These are phyloP conservation scores for Xylariaceae sp. DNA, from an alignment of 2,329 filamentous ascomycete genomes.

Conservation along the genomic window DNA sequence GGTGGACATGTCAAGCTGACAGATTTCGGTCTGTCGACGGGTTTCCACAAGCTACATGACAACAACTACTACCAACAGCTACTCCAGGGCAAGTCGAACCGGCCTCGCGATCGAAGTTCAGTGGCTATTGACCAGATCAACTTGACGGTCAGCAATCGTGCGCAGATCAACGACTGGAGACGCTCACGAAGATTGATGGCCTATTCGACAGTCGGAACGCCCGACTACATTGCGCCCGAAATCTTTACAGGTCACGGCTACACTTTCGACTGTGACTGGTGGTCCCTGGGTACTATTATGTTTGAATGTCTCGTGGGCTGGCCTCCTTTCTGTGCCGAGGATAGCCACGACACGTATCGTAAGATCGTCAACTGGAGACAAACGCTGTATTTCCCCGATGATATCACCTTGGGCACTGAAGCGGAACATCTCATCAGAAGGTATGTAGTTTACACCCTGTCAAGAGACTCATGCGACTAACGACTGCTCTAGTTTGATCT, in stretches of 20 bases:
- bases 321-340: conserved; percentile 98
- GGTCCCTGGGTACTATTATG: conserved; percentile 98
- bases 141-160: conserved; percentile 93
- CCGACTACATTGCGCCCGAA: conserved; percentile 97
- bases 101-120: conserved; percentile 79
- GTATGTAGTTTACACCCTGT: conserved; percentile 49
- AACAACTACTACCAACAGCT: conserved; percentile 98
- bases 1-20: conserved; percentile 97
- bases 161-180: conserved; percentile 98
- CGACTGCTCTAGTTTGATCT: conserved; percentile 68
- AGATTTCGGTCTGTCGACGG: conserved; percentile 95
- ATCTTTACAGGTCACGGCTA: conserved; percentile 97
- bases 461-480: conserved; percentile 1
- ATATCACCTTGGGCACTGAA: conserved; percentile 82
- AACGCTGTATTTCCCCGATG: conserved; percentile 92
- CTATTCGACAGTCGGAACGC: conserved; percentile 96
- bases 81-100: conserved; percentile 72
- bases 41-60: conserved; percentile 96
- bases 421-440: conserved; percentile 90
- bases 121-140: conserved; percentile 98
- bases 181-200: conserved; percentile 93
- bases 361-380: conserved; percentile 99
- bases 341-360: conserved; percentile 94
- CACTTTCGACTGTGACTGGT: conserved; percentile 97
- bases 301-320: conserved; percentile 98